Conservation (phyloP, 78 protist species). For the Salpingoeca rosetta region DNA sequence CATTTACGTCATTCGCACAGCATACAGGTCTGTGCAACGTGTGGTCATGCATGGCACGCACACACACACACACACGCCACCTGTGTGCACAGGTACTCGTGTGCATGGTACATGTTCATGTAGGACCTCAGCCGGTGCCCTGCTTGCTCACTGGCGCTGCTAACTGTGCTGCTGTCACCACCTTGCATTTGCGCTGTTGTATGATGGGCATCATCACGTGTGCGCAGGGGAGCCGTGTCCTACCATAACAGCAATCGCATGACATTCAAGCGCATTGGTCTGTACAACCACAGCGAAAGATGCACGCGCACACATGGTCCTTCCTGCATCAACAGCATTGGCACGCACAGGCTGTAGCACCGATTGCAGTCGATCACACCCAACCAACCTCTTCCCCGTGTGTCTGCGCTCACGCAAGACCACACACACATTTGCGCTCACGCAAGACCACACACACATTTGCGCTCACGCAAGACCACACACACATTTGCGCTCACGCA, state of each 20-base stretch:
- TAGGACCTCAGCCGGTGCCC: neutral
- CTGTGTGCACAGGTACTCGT: neutral
- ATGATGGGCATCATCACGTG: no score
- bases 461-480: no score
- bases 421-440: no score
- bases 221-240: neutral
- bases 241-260: neutral
- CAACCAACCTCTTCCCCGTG: no score
- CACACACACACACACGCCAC: neutral
- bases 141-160: neutral
- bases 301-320: neutral
- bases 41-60: no score
- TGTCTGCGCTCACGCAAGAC: no score
- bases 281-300: neutral
- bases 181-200: neutral
- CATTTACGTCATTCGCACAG: neutral
- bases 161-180: neutral
- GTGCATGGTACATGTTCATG: neutral
- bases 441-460: no score
- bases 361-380: no score
- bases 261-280: neutral
- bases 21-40: neutral
- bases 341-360: no score
- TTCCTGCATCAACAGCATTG: no score
- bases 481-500: no score